These are phyloP conservation scores for Nectriaceae sp. DNA, from an alignment of 2,329 filamentous ascomycete genomes.

Conservation along the genomic window DNA sequence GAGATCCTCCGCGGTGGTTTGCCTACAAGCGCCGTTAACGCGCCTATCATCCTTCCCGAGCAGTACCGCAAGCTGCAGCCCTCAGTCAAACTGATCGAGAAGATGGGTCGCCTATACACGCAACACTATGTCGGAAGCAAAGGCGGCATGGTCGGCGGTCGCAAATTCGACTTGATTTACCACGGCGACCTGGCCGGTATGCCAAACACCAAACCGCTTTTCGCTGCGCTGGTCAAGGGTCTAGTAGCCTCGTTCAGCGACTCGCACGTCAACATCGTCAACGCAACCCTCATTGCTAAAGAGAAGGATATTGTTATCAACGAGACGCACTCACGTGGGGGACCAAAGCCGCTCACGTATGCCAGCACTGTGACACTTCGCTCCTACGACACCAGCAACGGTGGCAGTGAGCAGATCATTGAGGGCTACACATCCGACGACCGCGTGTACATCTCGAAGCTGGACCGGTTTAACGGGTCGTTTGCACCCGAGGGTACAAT, in stretches of 20 bases:
- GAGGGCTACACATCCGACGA: constrained; percentile 69
- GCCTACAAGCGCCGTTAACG: constrained; percentile 77
- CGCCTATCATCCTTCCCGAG: constrained; percentile 77
- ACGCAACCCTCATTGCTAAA: constrained; percentile 72
- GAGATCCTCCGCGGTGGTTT: constrained; percentile 72
- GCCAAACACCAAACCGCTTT: constrained; percentile 75
- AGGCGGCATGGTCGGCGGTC: constrained; percentile 55
- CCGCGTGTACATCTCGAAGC: constrained; percentile 67
- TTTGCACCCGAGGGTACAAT: constrained; percentile 75
- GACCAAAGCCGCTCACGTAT: constrained; percentile 60
- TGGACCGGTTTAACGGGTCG: constrained; percentile 72
- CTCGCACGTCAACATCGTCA: constrained; percentile 78
- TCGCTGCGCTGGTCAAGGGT: constrained; percentile 77
- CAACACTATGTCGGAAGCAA: constrained; percentile 63
- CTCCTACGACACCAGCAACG: constrained; percentile 43
- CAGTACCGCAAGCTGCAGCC: constrained; percentile 78
- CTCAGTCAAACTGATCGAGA: constrained; percentile 75
- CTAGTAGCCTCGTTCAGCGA: constrained; percentile 70
- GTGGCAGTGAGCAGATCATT: constrained; percentile 47
- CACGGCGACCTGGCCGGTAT: constrained; percentile 73
- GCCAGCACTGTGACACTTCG: constrained; percentile 71
- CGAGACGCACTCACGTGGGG: constrained; percentile 67
- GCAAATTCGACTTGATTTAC: constrained; percentile 75
- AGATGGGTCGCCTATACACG: constrained; percentile 77
- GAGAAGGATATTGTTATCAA: constrained; percentile 78